A percentile compares a stretch with the other conserved stretches of the same genome.
phyloP scores from a whole-genome alignment of 2,329 filamentous ascomycete species.

The Clonostachys rosea region DNA sequence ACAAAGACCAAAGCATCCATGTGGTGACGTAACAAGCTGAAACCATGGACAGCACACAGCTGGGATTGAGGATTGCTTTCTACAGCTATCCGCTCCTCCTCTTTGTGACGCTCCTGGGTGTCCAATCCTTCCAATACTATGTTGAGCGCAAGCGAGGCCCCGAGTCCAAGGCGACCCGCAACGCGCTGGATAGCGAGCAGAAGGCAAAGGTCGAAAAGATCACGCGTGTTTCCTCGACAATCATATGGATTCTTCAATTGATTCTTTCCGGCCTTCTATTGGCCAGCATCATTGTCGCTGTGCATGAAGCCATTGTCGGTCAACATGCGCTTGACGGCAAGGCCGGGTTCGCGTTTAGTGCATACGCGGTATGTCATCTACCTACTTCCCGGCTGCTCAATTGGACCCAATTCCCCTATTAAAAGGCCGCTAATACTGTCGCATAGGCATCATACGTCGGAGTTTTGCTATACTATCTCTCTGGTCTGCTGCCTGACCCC shows the following conservation, averaged over 20 bases:
- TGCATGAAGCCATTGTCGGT: slow-evolving; percentile 21
- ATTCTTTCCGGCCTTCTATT: slow-evolving; percentile 22
- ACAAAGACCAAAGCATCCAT: no score
- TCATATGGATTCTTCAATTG: slow-evolving; percentile 29
- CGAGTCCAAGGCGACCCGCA: slow-evolving; percentile 10
- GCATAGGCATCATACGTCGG: slow-evolving; percentile 29
- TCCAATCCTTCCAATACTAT: slow-evolving; percentile 29
- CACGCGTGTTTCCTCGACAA: slow-evolving; percentile 18
- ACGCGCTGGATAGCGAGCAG: slow-evolving; percentile 14
- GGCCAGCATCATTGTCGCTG: slow-evolving; percentile 23
- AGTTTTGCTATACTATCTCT: slow-evolving; percentile 33
- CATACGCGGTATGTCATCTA: slow-evolving; percentile 24
- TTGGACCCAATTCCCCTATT: not conserved
- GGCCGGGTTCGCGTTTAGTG: slow-evolving; percentile 29
- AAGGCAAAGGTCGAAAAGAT: slow-evolving; percentile 18
- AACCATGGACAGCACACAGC: slow-evolving; percentile 1
- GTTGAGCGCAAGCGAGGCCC: slow-evolving; percentile 17
- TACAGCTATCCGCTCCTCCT: slow-evolving; percentile 33
- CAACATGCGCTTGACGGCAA: slow-evolving; percentile 13
- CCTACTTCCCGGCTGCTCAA: not conserved
- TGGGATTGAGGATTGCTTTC: slow-evolving; percentile 30
- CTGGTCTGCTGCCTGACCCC: slow-evolving; percentile 34
- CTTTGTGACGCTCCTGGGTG: slow-evolving; percentile 25
- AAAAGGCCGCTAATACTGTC: not conserved
- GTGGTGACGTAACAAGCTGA: no score